Evolutionary conservation across 331 rosid species (phyloP).

Genomic region (Erythrophleum ivorense): DNA sequence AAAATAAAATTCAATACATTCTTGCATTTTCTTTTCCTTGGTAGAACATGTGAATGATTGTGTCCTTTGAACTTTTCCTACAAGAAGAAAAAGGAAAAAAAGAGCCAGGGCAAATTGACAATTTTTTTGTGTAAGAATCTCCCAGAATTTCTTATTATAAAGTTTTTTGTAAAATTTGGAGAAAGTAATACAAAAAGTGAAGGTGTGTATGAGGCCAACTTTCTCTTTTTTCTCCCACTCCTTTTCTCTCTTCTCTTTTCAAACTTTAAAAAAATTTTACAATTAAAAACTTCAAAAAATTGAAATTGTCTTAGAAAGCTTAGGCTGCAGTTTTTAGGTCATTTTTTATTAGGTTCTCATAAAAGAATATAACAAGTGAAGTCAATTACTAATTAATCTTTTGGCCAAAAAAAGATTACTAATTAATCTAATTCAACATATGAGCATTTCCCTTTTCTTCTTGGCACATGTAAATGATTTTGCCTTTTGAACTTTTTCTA

Average conservation of each 20-base stretch:
- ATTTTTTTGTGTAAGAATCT: neutral
- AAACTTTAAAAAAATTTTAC: too few relatives aligned
- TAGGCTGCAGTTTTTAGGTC: neutral
- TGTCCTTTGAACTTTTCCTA: neutral
- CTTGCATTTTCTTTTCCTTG: constrained; percentile 16
- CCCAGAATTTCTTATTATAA: too few relatives aligned
- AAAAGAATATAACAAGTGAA: neutral
- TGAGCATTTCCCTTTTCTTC: neutral
- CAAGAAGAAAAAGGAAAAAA: neutral
- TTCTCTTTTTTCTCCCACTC: too few relatives aligned
- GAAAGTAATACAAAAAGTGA: too few relatives aligned
- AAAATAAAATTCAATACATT: neutral
- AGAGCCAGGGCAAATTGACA: neutral
- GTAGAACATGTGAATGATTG: neutral
- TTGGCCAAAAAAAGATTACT: too few relatives aligned
- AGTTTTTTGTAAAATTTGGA: too few relatives aligned
- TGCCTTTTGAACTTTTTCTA: neutral
- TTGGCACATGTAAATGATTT: neutral
- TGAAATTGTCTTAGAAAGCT: neutral
- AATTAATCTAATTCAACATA: neutral
- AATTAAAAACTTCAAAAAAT: too few relatives aligned
- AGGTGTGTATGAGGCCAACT: too few relatives aligned
- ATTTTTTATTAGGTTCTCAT: too few relatives aligned
- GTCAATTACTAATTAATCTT: neutral
- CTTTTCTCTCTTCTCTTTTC: too few relatives aligned